Base-by-base conservation (phyloP, 805 yeast species). In the Priceomyces haplophilus region DNA sequence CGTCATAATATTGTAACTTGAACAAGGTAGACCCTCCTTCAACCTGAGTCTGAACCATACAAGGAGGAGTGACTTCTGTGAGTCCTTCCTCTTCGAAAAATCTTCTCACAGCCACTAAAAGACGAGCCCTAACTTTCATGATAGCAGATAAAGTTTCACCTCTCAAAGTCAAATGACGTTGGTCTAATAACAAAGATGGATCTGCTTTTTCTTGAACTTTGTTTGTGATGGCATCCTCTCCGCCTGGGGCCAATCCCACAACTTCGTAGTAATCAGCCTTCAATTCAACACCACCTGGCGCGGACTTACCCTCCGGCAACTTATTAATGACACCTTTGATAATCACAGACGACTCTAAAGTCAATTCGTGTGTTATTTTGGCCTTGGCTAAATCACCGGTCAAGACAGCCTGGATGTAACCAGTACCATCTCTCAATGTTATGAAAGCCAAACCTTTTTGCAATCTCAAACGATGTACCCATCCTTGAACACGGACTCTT, bases 31-130 rank as follows among this genome's bases (percentile, higher is more conserved):
- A 86, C 42, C 99, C 99, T 64, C 99, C 99, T 73, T 93, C 99
- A 46, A 93, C 99, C 75, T 93, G 98, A 31, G 97, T 90, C 73
- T 93, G 99, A 43, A 93, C 99, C 98, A 93, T 93, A 71, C 98
- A 90, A 59, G 99, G 99, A 36, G 99, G 97, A 31, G 98, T 93
- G 46, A 95, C 97, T 75, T 93, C 99, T 24, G 80, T 70, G 40
- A 90, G 59, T 25, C 79, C 77, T 69, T 84, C 88, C 58, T 88
- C 93, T 18, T 63, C 72, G 62, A 78, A 91, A 45, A 85, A 85
- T 52, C 80, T 76, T 72, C 99, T 82, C 54, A 93, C 67, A 31
- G 93, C 69, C 40, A 72, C 72, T 55, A 93, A 69, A 43, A 89
- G 76, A 30, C 81, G 72, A 31, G 97, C 93, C 67, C 99, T 84